Percentiles rank a stretch among this genome's conserved stretches.
These are phyloP conservation scores for Aspergillus puulaauensis DNA, from an alignment of 2,329 filamentous ascomycete species.

Conservation along the genomic window DNA sequence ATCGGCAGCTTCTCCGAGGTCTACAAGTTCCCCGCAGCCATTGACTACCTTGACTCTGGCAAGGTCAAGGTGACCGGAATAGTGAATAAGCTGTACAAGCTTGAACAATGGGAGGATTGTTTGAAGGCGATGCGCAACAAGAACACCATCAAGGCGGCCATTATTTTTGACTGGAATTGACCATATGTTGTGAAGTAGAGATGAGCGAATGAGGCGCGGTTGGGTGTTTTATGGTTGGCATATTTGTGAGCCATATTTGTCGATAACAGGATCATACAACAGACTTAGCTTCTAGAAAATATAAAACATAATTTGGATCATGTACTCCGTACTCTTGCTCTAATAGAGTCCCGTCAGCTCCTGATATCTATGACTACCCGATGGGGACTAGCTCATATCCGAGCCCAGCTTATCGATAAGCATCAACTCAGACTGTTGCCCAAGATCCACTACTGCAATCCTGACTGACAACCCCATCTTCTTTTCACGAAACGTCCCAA, in stretches of 20 bases:
- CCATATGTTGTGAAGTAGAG: neutral
- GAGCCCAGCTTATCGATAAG: too few relatives aligned
- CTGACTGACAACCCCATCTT: too few relatives aligned
- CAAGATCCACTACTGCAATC: too few relatives aligned
- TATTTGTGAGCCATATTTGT: neutral
- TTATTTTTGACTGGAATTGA: conserved; percentile 61
- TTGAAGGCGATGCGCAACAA: conserved; percentile 71
- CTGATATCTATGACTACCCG: too few relatives aligned
- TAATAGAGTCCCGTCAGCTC: too few relatives aligned
- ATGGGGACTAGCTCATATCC: too few relatives aligned
- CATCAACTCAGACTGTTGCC: too few relatives aligned
- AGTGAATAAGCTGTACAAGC: conserved; percentile 70
- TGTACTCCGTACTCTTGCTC: too few relatives aligned
- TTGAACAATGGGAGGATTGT: conserved; percentile 72
- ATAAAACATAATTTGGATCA: neutral
- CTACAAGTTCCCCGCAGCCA: conserved; percentile 66
- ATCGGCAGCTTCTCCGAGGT: conserved; percentile 72
- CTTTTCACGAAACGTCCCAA: too few relatives aligned
- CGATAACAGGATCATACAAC: neutral
- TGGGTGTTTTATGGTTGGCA: neutral
- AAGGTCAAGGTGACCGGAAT: conserved; percentile 59
- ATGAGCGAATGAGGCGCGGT: neutral
- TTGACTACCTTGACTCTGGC: conserved; percentile 51
- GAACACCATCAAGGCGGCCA: conserved; percentile 71
- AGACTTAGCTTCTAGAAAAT: neutral